Percentiles rank a stretch among this genome's conserved stretches.
phyloP scores from a whole-genome alignment of 2,329 filamentous ascomycete genomes.

The Dactylellina haptotyla region DNA sequence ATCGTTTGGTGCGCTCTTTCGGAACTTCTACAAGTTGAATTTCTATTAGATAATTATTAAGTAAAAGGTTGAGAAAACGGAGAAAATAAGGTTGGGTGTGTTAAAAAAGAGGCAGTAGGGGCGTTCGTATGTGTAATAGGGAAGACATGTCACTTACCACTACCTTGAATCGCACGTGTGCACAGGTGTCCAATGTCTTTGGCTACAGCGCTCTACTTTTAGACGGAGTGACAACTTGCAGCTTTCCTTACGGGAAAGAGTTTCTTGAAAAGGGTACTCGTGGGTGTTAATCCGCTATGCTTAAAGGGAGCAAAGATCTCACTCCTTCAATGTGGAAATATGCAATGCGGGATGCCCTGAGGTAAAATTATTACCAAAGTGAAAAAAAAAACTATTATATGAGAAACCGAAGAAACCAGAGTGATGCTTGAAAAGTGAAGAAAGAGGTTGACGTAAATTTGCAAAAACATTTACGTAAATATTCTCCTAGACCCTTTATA shows the following conservation, averaged over 20 bases:
- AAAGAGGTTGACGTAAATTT: not conserved
- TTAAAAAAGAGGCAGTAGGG: not conserved
- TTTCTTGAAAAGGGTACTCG: not conserved
- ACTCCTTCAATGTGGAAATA: not conserved
- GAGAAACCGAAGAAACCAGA: too few species aligned
- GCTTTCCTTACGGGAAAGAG: not conserved
- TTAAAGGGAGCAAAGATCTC: not conserved
- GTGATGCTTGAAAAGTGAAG: too few species aligned
- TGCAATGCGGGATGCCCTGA: not conserved
- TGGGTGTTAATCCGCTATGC: constrained; percentile 1
- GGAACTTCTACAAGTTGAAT: not conserved
- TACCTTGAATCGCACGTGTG: not conserved
- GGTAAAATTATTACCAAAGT: not conserved
- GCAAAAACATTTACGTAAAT: constrained; percentile 44
- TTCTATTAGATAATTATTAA: constrained; percentile 21
- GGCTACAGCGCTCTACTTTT: not conserved
- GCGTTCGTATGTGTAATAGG: too few species aligned
- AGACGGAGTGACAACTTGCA: constrained; percentile 1
- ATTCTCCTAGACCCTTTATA: constrained; percentile 45
- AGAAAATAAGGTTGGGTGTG: not conserved
- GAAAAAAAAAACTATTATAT: too few species aligned
- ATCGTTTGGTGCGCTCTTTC: not conserved
- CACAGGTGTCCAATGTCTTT: not conserved
- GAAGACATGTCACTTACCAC: not conserved
- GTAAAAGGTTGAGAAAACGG: not conserved